phyloP scores from a whole-genome alignment of 208 protist genomes.

The Crithidia acanthocephali region DNA sequence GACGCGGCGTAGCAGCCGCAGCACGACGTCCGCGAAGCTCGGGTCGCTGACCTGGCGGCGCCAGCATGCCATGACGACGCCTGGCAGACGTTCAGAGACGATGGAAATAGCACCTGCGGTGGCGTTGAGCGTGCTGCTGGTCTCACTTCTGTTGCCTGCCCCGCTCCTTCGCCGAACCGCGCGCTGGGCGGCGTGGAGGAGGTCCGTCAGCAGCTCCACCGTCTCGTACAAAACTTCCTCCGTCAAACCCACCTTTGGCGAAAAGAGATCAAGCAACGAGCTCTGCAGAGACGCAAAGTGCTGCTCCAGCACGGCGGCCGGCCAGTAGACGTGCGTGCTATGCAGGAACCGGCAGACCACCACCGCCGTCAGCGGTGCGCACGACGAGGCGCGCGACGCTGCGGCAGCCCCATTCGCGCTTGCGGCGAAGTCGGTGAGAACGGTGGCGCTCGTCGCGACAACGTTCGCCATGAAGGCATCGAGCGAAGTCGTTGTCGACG shows the following conservation, averaged over 20 bases:
- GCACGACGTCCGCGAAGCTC: conserved; percentile 58
- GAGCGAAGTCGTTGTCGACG: neutral
- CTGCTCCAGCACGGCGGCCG: conserved; percentile 15
- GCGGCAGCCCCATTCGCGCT: neutral
- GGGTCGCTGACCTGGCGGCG: conserved; percentile 64
- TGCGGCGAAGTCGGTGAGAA: conserved; percentile 17
- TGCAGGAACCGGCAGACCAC: conserved; percentile 31
- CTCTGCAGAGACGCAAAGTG: conserved; percentile 17
- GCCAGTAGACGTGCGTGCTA: conserved; percentile 21
- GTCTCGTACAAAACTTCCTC: conserved; percentile 26
- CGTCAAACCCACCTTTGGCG: conserved; percentile 16
- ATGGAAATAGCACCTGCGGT: neutral
- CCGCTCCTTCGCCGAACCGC: neutral
- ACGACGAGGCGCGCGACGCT: conserved; percentile 31
- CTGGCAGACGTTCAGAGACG: conserved; percentile 14
- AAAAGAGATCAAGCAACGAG: conserved; percentile 26
- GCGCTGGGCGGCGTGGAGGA: conserved; percentile 11
- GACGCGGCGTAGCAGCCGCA: conserved; percentile 38
- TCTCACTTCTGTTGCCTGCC: neutral
- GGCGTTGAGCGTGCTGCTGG: neutral
- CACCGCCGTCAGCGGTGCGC: conserved; percentile 42
- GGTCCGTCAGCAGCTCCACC: conserved; percentile 28
- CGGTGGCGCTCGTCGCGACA: conserved; percentile 9
- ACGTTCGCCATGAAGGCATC: conserved; percentile 8
- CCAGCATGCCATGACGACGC: conserved; percentile 58